Evolutionary conservation across 345 rosid genomes (phyloP), one percentile per base, ranked within the genome.

Genomic region (Turnera subulata): DNA sequence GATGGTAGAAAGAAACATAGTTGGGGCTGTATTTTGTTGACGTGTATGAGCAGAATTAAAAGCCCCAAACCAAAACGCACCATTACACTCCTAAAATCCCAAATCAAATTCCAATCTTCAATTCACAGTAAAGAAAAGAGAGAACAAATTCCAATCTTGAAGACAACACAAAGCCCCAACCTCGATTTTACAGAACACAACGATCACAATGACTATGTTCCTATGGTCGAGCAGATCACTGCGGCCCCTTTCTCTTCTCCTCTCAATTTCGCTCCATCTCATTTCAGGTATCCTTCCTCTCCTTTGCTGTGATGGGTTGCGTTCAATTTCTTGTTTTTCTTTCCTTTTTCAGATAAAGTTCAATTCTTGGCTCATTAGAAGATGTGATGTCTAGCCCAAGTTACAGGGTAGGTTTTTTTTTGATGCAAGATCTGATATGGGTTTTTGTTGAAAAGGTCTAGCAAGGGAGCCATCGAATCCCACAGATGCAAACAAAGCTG

Each of bases 401-500:
- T 46, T 46, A 16, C 11, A 19, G 24, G 19, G 11, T 46, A 11
- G 11, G 16, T 14, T 21, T 49, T 24, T 12, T 49, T 11, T 23
- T 4, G 23, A 46, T 8, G 35, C 35, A 8, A 29, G 35, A 11
- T 42, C n/a, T 42, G n/a, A 42, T 42, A 15, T 13, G n/a, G n/a
- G 45, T 11, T 42, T 42, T 13, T 42, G 13, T 42, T 42, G 45
- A 42, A 42, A 42, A 11, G 45, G n/a, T 42, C 45, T 42, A 13
- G 45, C 45, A 15, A 29, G 40, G n/a, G 55, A 51, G 6, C 55
- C 55, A n/a, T 29, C 22, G 15, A 32, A 14, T 9, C 40, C 55
- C 15, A 51, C 16, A 29, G 55, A 51, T 51, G 37, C 37, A 51
- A 51, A 51, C 16, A 51, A 51, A 26, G 39, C 55, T n/a, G 37